phyloP scores from a whole-genome alignment of 1,284 basidiomycete species.

The Apiotrichum gracile region DNA sequence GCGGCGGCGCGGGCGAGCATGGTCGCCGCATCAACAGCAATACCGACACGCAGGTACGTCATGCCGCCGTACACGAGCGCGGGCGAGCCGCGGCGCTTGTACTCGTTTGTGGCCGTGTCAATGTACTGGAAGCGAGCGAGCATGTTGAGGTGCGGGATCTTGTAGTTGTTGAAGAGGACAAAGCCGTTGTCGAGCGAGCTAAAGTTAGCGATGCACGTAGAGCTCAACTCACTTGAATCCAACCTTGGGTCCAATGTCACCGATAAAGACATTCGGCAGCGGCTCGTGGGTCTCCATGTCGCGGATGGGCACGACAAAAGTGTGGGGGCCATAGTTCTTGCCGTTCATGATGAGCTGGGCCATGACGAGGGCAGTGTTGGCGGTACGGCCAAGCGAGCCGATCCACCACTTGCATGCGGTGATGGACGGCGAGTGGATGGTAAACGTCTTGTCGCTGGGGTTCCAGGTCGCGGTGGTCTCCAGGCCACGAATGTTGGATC shows the following conservation, averaged over 20 bases:
- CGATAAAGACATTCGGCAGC: slow-evolving; percentile 53
- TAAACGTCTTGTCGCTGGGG: slow-evolving; percentile 51
- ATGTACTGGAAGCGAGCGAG: slow-evolving; percentile 56
- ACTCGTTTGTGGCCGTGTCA: slow-evolving; percentile 46
- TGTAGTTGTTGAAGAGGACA: slow-evolving; percentile 53
- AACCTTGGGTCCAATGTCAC: slow-evolving; percentile 57
- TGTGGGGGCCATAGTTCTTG: slow-evolving; percentile 54
- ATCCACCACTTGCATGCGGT: slow-evolving; percentile 55
- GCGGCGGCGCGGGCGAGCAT: slow-evolving; percentile 53
- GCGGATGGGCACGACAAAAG: slow-evolving; percentile 54
- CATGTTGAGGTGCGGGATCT: slow-evolving; percentile 54
- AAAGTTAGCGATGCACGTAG: neutral
- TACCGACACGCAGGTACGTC: slow-evolving; percentile 52
- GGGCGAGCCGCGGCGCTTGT: slow-evolving; percentile 50
- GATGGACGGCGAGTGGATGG: slow-evolving; percentile 53
- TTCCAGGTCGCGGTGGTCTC: slow-evolving; percentile 57
- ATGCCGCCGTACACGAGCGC: slow-evolving; percentile 55
- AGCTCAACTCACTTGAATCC: slow-evolving; percentile 48
- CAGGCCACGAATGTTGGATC: slow-evolving; percentile 55
- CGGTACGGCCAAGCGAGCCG: slow-evolving; percentile 54
- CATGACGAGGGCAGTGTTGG: slow-evolving; percentile 55
- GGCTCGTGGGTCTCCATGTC: slow-evolving; percentile 51
- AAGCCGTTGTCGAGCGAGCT: slow-evolving; percentile 50
- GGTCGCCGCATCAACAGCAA: slow-evolving; percentile 53
- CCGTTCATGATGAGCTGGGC: slow-evolving; percentile 54